These are phyloP conservation scores for Cladosporium sp. DNA, from an alignment of 2,329 filamentous ascomycete species.

Conservation along the genomic window DNA sequence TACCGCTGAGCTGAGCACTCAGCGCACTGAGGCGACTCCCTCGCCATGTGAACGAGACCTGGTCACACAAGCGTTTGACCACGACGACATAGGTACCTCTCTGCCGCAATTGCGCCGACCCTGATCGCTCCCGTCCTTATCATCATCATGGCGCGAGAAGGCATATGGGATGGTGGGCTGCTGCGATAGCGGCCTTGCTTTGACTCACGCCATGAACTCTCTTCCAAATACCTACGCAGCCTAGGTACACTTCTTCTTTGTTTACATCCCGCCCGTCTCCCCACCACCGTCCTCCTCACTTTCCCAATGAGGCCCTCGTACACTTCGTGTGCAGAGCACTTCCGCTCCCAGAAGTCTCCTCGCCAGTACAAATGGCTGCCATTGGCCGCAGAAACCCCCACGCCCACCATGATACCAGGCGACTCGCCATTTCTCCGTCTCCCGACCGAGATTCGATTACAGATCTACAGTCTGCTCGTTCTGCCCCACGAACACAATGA, in stretches of 20 bases:
- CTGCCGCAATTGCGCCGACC: conserved; percentile 5
- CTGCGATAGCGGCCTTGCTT: conserved; percentile 6
- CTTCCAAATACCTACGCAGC: background rate
- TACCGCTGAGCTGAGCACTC: background rate
- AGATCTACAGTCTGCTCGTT: conserved; percentile 42
- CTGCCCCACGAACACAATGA: conserved; percentile 28
- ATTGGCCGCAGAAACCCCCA: background rate
- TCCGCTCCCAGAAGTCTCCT: conserved; percentile 8
- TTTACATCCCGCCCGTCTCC: background rate
- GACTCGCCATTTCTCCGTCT: conserved; percentile 34
- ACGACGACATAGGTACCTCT: background rate
- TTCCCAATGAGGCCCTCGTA: conserved; percentile 16
- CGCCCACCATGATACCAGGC: background rate
- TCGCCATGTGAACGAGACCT: too few species aligned
- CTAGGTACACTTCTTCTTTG: background rate
- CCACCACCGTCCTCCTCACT: background rate
- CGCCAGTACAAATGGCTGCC: background rate
- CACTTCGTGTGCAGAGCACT: conserved; percentile 21
- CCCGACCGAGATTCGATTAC: conserved; percentile 41
- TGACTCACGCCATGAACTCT: background rate
- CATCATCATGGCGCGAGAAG: background rate
- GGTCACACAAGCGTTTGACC: too few species aligned
- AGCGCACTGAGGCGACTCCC: too few species aligned
- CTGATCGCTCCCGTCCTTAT: background rate
- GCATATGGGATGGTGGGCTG: background rate